phyloP scores from a whole-genome alignment of 1,139 yeast species.

The Pichia inconspicua region DNA sequence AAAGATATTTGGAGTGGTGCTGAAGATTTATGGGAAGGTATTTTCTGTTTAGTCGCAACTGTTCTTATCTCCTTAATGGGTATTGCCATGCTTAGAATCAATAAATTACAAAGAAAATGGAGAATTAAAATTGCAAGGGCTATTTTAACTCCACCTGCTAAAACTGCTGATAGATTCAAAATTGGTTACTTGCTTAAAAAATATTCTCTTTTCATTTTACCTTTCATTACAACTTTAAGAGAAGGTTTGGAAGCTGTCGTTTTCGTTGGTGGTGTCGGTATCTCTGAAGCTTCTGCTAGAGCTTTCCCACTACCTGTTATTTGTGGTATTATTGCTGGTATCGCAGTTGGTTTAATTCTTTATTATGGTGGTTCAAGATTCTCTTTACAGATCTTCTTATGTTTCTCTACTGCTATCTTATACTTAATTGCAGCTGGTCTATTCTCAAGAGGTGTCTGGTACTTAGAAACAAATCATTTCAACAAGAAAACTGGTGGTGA shows the following conservation, averaged over 20 bases:
- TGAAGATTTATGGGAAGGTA: slow-evolving; percentile 93
- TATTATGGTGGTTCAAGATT: slow-evolving; percentile 69
- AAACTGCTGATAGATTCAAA: slow-evolving; percentile 33
- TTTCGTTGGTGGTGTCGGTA: slow-evolving; percentile 73
- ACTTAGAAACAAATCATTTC: slow-evolving; percentile 59
- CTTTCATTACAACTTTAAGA: slow-evolving; percentile 72
- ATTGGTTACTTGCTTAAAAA: slow-evolving; percentile 42
- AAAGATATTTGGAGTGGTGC: slow-evolving; percentile 78
- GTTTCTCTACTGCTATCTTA: slow-evolving; percentile 72
- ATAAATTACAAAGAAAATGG: slow-evolving; percentile 89
- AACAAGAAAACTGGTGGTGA: slow-evolving; percentile 72
- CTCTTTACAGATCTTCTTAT: slow-evolving; percentile 72
- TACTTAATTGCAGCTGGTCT: slow-evolving; percentile 84
- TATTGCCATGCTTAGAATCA: slow-evolving; percentile 80
- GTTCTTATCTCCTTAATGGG: slow-evolving; percentile 86
- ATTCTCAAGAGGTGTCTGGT: slow-evolving; percentile 87
- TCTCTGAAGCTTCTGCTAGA: slow-evolving; percentile 37
- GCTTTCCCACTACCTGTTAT: slow-evolving; percentile 82
- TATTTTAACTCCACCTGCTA: slow-evolving; percentile 28
- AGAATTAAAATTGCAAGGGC: slow-evolving; percentile 81
- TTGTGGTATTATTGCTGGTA: slow-evolving; percentile 69
- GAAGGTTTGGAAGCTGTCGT: slow-evolving; percentile 88
- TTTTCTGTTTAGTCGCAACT: slow-evolving; percentile 75
- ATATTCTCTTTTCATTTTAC: slow-evolving; percentile 69
- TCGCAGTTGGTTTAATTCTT: slow-evolving; percentile 53